phyloP scores from a whole-genome alignment of 345 rosid genomes.

The Schrenkiella parvula region DNA sequence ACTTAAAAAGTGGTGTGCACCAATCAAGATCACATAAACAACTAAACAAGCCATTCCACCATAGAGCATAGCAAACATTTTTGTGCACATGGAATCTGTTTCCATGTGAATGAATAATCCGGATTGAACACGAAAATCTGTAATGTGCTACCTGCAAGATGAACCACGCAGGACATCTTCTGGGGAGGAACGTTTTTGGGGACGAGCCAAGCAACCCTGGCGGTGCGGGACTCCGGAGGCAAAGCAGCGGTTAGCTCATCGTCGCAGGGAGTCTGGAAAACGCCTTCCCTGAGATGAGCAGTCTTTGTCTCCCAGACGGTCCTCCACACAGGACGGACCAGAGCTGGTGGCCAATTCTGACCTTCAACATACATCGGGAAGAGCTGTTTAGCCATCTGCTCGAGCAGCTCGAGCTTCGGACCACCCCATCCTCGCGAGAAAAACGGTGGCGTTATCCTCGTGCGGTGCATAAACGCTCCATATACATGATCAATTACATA shows the following conservation, averaged over 20 bases:
- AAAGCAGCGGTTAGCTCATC: constrained; percentile 71
- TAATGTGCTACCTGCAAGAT: constrained; percentile 77
- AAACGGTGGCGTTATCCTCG: constrained; percentile 72
- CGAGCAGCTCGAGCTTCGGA: constrained; percentile 74
- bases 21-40: constrained; percentile 5
- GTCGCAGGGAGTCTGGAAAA: constrained; percentile 77
- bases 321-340: constrained; percentile 74
- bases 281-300: constrained; percentile 80
- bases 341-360: constrained; percentile 68
- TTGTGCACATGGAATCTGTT: not conserved
- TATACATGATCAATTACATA: constrained; percentile 82
- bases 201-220: constrained; percentile 82
- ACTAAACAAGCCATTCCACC: not conserved
- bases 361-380: constrained; percentile 65
- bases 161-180: constrained; percentile 95
- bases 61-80: not conserved
- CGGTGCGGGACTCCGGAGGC: constrained; percentile 84
- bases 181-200: constrained; percentile 74
- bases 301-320: constrained; percentile 84
- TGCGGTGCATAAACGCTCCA: constrained; percentile 90
- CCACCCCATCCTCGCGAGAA: constrained; percentile 99
- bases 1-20: not conserved
- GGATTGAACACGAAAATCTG: not conserved
- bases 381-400: constrained; percentile 64
- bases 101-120: not conserved